Evolutionary conservation across 306 rosid genomes (phyloP).

Genomic region (Lupinus albus): DNA sequence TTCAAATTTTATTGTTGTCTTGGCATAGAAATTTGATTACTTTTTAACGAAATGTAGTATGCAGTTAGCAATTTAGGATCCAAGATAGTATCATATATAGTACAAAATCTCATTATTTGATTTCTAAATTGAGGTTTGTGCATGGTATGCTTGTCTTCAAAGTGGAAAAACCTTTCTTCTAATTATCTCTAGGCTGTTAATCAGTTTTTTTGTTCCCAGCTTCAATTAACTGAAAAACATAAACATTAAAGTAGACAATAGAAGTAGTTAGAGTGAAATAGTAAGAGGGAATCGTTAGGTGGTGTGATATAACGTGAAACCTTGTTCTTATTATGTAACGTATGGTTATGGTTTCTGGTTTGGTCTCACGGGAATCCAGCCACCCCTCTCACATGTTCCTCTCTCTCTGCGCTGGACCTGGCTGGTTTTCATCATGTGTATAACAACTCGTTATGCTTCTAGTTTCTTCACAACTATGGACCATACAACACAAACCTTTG

Average conservation of each 20-base stretch:
- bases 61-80: no score
- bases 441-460: slow-evolving; percentile 33
- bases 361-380: slow-evolving; percentile 77
- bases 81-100: not conserved
- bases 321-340: slow-evolving; percentile 34
- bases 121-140: no score
- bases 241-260: slow-evolving; percentile 6
- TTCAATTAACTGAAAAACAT: slow-evolving; percentile 1
- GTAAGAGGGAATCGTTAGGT: slow-evolving; percentile 13
- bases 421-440: slow-evolving; percentile 40
- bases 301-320: slow-evolving; percentile 45
- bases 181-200: not conserved
- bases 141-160: not conserved
- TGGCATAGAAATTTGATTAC: no score
- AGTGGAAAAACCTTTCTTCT: not conserved
- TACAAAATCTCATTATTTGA: no score
- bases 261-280: slow-evolving; percentile 41
- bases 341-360: slow-evolving; percentile 42
- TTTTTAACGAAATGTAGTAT: no score
- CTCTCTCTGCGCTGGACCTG: slow-evolving; percentile 22
- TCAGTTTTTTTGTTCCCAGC: not conserved
- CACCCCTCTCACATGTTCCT: slow-evolving; percentile 68
- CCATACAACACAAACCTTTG: slow-evolving; percentile 39
- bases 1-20: no score
- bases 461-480: slow-evolving; percentile 56